Percentiles rank a stretch among this genome's conserved stretches.
Evolutionary conservation across 1,284 basidiomycete species (phyloP).

Genomic region (Mycena sp.): DNA sequence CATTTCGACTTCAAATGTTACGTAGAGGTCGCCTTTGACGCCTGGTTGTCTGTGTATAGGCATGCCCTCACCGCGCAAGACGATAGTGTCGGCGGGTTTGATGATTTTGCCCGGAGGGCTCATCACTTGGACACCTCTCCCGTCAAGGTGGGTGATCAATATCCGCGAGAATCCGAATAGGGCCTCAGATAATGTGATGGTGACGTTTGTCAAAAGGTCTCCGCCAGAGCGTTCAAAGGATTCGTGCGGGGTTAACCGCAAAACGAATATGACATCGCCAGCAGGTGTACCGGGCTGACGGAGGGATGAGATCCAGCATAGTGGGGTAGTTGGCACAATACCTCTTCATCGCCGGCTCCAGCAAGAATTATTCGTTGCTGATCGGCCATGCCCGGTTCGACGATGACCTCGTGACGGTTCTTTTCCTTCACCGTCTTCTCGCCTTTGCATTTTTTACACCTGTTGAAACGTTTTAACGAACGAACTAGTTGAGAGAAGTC

Average conservation of each 20-base stretch:
- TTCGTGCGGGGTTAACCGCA: slow-evolving; percentile 75
- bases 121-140: slow-evolving; percentile 82
- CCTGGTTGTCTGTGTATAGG: slow-evolving; percentile 74
- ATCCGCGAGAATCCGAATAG: slow-evolving; percentile 91
- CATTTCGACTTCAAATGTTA: slow-evolving; percentile 89
- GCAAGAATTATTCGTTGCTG: slow-evolving; percentile 87
- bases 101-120: slow-evolving; percentile 82
- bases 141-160: slow-evolving; percentile 89
- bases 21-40: slow-evolving; percentile 82
- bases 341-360: slow-evolving; percentile 92
- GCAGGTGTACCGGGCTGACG: slow-evolving; percentile 80
- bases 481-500: background rate
- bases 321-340: slow-evolving; percentile 44
- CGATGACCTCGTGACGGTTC: slow-evolving; percentile 85
- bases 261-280: slow-evolving; percentile 89
- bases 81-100: slow-evolving; percentile 76
- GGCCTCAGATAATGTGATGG: slow-evolving; percentile 91
- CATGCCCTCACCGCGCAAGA: slow-evolving; percentile 89
- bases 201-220: slow-evolving; percentile 80
- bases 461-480: slow-evolving; percentile 40
- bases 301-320: slow-evolving; percentile 18
- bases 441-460: slow-evolving; percentile 97
- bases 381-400: slow-evolving; percentile 91
- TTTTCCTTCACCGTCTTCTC: slow-evolving; percentile 87
- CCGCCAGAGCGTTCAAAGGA: slow-evolving; percentile 85